Evolutionary conservation across 352 stramenopile species (phyloP), one percentile per base, ranked within the genome.

Genomic region (Globisporangium rhizosaccharum): DNA sequence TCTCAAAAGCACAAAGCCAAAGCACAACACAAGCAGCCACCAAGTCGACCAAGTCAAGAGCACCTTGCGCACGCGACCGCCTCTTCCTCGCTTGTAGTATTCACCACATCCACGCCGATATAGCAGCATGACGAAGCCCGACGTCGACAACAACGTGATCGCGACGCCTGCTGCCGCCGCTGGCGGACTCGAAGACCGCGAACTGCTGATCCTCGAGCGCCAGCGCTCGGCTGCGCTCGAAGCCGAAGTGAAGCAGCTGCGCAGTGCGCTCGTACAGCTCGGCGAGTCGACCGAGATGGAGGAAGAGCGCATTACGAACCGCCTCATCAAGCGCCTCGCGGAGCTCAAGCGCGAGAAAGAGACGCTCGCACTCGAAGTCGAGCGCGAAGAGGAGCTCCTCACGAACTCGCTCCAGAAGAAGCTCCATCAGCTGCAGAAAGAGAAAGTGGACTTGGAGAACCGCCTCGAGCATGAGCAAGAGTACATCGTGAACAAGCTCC

Each of bases 371-470:
- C 70, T 96, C 7, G 85, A 94, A 55, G 86, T 96, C 17, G 88
- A 96, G 71, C 78, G 83, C 49, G 88, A 97, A 59, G 87, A 97
- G 70, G 88, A 97, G 68, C 75, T 95, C 25, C 71, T 97, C 42
- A 97, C 88, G 25, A 97, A 96, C 71, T 92, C 65, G 51, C 70
- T 97, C 26, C 82, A 91, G 57, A 94, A 94, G 72, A 96, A 96
- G 61, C 75, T 97, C n/a, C 75, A 86, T 59, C 73, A 93, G 57
- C 69, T 94, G 55, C 85, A 80, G 53, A 83, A 86, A 55, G 88
- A 97, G 65, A 97, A 97, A 60, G 78, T 97, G 53, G 88, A 97
- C 58, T 63, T 96, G 9, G 88, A 97, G 69, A 97, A 97, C 72
- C 92, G 95, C 62, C 78, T 97, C 11, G 88, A 97, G 72, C 75